phyloP scores from a whole-genome alignment of 768 basidiomycete genomes.

The Hebeloma cylindrosporum region DNA sequence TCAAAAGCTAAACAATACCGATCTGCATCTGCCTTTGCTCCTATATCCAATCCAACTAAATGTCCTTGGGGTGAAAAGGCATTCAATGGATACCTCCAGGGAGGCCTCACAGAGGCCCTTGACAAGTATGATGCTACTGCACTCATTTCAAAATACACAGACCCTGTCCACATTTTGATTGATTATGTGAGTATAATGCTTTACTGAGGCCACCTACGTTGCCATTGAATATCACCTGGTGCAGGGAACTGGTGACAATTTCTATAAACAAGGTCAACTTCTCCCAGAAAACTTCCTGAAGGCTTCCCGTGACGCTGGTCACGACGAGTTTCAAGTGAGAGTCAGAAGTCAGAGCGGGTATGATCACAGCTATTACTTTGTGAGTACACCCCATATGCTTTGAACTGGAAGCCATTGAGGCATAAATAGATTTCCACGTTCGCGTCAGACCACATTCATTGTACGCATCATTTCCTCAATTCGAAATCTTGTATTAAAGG shows the following conservation, averaged over 20 bases:
- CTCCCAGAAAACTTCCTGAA: constrained; percentile 86
- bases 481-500: constrained; percentile 9
- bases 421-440: constrained; percentile 79
- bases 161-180: constrained; percentile 74
- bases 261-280: constrained; percentile 83
- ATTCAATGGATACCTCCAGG: constrained; percentile 80
- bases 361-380: constrained; percentile 91
- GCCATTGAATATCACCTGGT: no score
- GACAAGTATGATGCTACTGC: constrained; percentile 81
- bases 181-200: constrained; percentile 65
- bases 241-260: constrained; percentile 84
- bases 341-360: constrained; percentile 83
- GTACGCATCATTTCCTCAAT: constrained; percentile 42
- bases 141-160: constrained; percentile 63
- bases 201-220: no score
- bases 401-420: not conserved
- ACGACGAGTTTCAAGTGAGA: constrained; percentile 71
- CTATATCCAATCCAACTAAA: constrained; percentile 81
- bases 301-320: constrained; percentile 72
- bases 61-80: constrained; percentile 93
- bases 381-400: constrained; percentile 22
- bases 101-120: constrained; percentile 75
- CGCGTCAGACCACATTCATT: constrained; percentile 85
- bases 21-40: constrained; percentile 88
- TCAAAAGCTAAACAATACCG: constrained; percentile 71